Conservation (phyloP, 441 rosid species). For the Erodium moschatum region DNA sequence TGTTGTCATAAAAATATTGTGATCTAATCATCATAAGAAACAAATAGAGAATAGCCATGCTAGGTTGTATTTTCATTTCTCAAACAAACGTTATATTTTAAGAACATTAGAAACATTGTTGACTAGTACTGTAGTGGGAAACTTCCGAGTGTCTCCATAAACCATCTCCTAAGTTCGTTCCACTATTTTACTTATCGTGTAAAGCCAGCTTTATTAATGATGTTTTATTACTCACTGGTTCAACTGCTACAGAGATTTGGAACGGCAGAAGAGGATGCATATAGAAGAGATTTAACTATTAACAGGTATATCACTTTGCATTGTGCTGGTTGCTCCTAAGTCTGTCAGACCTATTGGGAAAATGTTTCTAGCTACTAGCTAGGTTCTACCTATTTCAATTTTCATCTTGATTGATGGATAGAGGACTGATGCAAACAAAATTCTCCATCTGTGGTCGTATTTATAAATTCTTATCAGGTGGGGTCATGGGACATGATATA, state of each 20-base stretch:
- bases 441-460: not conserved
- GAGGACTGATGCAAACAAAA: not conserved
- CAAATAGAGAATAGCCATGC: not conserved
- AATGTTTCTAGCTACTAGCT: not conserved
- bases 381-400: not conserved
- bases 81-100: not conserved
- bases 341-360: not conserved
- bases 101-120: not conserved
- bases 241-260: conserved; percentile 60
- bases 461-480: too few relatives aligned
- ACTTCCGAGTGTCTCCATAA: not conserved
- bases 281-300: conserved; percentile 82
- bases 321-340: not conserved
- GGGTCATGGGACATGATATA: too few relatives aligned
- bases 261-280: conserved; percentile 90
- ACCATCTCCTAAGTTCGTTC: not conserved
- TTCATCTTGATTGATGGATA: not conserved
- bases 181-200: not conserved
- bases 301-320: conserved; percentile 49
- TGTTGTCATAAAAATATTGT: too few relatives aligned
- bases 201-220: not conserved
- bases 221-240: conserved; percentile 10
- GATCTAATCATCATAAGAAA: not conserved
- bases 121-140: not conserved
- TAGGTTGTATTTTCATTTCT: not conserved